Evolutionary conservation across 2,329 filamentous ascomycete genomes (phyloP).

Genomic region (Nemania serpens): DNA sequence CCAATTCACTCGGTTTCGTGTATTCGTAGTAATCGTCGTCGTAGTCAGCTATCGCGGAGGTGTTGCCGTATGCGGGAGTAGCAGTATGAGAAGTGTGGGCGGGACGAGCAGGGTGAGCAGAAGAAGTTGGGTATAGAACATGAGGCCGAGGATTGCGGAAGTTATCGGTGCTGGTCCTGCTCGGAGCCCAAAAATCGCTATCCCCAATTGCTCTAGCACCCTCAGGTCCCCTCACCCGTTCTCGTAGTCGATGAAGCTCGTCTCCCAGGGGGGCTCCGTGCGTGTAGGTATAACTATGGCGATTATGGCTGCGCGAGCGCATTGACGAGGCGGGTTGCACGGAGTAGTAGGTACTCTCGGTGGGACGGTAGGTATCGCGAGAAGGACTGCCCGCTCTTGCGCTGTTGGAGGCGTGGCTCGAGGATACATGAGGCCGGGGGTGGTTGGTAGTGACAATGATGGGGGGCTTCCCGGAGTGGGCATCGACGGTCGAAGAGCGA

Average conservation of each 20-base stretch:
- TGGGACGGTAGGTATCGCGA: constrained; percentile 57
- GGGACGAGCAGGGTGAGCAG: constrained; percentile 41
- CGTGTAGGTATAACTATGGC: constrained; percentile 43
- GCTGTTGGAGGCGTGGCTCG: constrained; percentile 46
- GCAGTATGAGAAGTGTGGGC: constrained; percentile 36
- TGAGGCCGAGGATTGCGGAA: constrained; percentile 55
- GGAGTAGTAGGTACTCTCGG: constrained; percentile 59
- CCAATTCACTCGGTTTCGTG: constrained; percentile 65
- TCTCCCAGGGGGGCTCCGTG: constrained; percentile 58
- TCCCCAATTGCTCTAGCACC: constrained; percentile 38
- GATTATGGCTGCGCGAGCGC: constrained; percentile 54
- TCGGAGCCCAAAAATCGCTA: constrained; percentile 47
- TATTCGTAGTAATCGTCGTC: constrained; percentile 66
- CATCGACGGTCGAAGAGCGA: constrained; percentile 58
- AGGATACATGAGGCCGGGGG: constrained; percentile 45
- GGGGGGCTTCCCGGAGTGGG: constrained; percentile 54
- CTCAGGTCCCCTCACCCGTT: constrained; percentile 46
- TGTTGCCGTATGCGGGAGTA: constrained; percentile 33
- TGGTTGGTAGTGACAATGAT: constrained; percentile 63
- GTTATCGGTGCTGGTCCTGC: constrained; percentile 47
- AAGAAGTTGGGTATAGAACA: constrained; percentile 49
- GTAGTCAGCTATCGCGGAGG: constrained; percentile 52
- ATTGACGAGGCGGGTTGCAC: constrained; percentile 61
- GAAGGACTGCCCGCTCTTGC: constrained; percentile 52
- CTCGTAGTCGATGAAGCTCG: constrained; percentile 55